These are phyloP conservation scores for Linum trigynum DNA, from an alignment of 345 rosid species.

Conservation along the genomic window DNA sequence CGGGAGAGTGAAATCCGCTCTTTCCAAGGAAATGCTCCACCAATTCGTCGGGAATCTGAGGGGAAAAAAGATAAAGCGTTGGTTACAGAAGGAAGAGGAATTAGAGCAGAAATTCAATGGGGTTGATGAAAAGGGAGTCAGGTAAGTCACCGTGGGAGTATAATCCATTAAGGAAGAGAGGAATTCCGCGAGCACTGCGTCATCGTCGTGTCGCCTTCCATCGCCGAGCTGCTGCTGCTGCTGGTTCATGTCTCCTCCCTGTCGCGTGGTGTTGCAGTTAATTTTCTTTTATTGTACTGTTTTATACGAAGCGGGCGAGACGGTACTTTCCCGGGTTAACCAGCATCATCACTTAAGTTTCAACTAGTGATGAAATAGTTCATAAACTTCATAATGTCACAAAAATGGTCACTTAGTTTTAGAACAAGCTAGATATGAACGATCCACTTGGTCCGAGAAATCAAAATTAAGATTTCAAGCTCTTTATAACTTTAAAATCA, in stretches of 20 bases:
- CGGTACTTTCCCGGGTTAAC: too few relatives aligned
- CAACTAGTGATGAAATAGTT: too few relatives aligned
- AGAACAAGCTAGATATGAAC: too few relatives aligned
- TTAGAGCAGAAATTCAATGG: not conserved
- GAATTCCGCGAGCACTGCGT: conserved; percentile 65
- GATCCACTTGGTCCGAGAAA: too few relatives aligned
- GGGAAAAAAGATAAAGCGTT: not conserved
- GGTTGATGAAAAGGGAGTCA: not conserved
- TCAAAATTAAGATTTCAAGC: too few relatives aligned
- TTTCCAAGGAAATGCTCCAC: conserved; percentile 93
- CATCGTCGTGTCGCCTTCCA: conserved; percentile 67
- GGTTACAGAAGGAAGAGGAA: not conserved
- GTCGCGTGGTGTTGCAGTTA: not conserved
- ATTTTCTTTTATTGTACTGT: too few relatives aligned
- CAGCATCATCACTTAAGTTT: too few relatives aligned
- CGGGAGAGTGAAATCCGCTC: conserved; percentile 96
- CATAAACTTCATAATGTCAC: too few relatives aligned
- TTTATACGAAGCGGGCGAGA: too few relatives aligned
- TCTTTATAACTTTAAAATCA: too few relatives aligned
- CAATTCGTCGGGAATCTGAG: conserved; percentile 88
- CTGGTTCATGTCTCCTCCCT: conserved; percentile 6
- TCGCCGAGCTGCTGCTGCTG: conserved; percentile 12
- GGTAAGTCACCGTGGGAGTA: conserved; percentile 53
- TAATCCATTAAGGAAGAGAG: conserved; percentile 82
- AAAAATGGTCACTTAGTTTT: too few relatives aligned